Percentiles rank a stretch among this genome's conserved stretches.
These are phyloP conservation scores for Argentina anserina DNA, from an alignment of 306 rosid species.

Conservation along the genomic window DNA sequence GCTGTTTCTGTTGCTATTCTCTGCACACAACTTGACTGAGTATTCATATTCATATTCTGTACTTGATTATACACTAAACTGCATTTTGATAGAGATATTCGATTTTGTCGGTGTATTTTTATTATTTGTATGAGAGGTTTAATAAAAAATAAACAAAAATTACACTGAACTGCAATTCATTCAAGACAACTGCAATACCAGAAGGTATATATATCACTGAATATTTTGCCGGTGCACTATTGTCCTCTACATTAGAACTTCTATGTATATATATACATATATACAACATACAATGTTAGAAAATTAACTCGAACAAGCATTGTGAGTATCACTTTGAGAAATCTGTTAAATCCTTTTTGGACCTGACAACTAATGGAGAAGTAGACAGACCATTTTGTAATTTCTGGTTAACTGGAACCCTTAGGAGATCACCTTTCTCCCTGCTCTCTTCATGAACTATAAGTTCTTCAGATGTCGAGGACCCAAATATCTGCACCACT, in stretches of 20 bases:
- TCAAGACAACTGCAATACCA: too few species aligned
- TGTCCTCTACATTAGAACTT: not conserved
- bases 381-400: constrained; percentile 20
- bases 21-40: too few species aligned
- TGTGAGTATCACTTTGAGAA: not conserved
- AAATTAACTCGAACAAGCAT: not conserved
- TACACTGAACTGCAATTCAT: too few species aligned
- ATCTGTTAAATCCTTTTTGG: constrained; percentile 9
- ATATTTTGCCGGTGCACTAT: not conserved
- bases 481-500: constrained; percentile 52
- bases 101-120: too few species aligned
- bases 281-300: not conserved
- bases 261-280: not conserved
- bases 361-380: constrained; percentile 23
- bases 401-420: constrained; percentile 6
- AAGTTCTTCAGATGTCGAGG: constrained; percentile 23
- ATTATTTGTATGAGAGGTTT: too few species aligned
- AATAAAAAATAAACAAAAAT: too few species aligned
- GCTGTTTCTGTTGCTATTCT: too few species aligned
- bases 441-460: constrained; percentile 1
- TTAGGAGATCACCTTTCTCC: constrained; percentile 10
- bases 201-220: not conserved
- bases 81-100: too few species aligned
- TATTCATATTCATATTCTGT: too few species aligned
- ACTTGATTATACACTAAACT: too few species aligned